phyloP scores from a whole-genome alignment of 2,329 filamentous ascomycete species.

The Exserohilum rostratum region DNA sequence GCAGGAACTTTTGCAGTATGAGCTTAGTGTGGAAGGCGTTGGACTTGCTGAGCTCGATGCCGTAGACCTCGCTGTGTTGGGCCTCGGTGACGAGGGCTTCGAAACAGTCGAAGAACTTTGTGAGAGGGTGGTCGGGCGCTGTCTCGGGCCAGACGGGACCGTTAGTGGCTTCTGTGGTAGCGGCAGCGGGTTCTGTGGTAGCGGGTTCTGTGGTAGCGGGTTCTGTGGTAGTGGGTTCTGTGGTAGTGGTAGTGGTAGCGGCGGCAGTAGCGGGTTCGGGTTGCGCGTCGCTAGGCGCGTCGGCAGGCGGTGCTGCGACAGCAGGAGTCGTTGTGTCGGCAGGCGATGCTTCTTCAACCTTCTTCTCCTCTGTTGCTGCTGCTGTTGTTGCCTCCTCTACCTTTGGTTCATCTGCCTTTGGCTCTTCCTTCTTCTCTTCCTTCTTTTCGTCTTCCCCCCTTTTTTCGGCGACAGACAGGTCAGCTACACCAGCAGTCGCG shows the following conservation, averaged over 20 bases:
- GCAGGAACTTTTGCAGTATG: slow-evolving; percentile 90
- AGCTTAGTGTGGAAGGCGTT: slow-evolving; percentile 76
- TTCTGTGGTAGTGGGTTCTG: slow-evolving; percentile 12
- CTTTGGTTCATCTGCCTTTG: background rate
- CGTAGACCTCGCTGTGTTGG: slow-evolving; percentile 82
- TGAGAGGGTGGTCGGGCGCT: slow-evolving; percentile 52
- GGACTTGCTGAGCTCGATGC: slow-evolving; percentile 65
- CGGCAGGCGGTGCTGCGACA: background rate
- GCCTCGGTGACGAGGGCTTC: slow-evolving; percentile 62
- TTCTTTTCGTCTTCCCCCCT: slow-evolving; percentile 18
- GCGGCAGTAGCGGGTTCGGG: too few relatives aligned
- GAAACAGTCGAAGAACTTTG: slow-evolving; percentile 64
- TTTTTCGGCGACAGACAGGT: slow-evolving; percentile 25
- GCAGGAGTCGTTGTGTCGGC: background rate
- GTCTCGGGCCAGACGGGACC: slow-evolving; percentile 47
- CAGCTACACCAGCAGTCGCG: slow-evolving; percentile 22
- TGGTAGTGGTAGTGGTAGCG: slow-evolving; percentile 6
- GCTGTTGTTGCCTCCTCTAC: background rate
- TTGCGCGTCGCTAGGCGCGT: slow-evolving; percentile 8
- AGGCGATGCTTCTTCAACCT: background rate
- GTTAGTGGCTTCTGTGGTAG: slow-evolving; percentile 11
- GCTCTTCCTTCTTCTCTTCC: slow-evolving; percentile 6
- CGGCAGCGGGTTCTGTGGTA: slow-evolving; percentile 1
- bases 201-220: slow-evolving; percentile 14
- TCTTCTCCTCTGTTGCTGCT: slow-evolving; percentile 2